A percentile compares a stretch with the other conserved stretches of the same genome.
Evolutionary conservation across 2,329 filamentous ascomycete genomes (phyloP).

Genomic region (Penicillium sp.): DNA sequence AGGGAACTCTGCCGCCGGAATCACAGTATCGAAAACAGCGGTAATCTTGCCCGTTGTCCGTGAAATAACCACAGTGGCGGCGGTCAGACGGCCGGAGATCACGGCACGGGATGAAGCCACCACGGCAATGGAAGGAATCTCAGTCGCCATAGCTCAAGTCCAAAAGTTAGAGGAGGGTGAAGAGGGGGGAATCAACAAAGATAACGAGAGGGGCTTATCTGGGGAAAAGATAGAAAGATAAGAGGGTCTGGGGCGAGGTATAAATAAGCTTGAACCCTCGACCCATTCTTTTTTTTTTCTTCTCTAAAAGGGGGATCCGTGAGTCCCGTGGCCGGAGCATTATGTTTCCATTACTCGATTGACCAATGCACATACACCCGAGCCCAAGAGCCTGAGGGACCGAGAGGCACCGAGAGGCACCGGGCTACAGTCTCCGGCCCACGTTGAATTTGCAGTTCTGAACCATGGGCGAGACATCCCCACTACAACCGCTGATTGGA

Average conservation of each 20-base stretch:
- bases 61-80: conserved; percentile 82
- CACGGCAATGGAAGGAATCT: conserved; percentile 62
- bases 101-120: conserved; percentile 83
- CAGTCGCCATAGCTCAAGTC: conserved; percentile 19
- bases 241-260: neutral
- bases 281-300: no score
- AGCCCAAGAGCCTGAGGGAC: no score
- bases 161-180: no score
- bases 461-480: neutral
- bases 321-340: neutral
- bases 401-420: no score
- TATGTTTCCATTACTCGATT: neutral
- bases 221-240: neutral
- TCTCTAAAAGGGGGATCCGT: no score
- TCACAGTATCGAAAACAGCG: conserved; percentile 69
- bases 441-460: neutral
- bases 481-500: neutral
- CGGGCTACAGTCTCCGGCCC: no score
- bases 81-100: conserved; percentile 72
- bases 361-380: neutral
- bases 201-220: neutral
- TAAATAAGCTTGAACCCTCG: neutral
- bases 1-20: conserved; percentile 76
- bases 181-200: neutral
- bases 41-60: conserved; percentile 80